Percentiles rank a stretch among this genome's conserved stretches.
Conservation (phyloP, 148 eudicot species). For the Euryodendron excelsum region DNA sequence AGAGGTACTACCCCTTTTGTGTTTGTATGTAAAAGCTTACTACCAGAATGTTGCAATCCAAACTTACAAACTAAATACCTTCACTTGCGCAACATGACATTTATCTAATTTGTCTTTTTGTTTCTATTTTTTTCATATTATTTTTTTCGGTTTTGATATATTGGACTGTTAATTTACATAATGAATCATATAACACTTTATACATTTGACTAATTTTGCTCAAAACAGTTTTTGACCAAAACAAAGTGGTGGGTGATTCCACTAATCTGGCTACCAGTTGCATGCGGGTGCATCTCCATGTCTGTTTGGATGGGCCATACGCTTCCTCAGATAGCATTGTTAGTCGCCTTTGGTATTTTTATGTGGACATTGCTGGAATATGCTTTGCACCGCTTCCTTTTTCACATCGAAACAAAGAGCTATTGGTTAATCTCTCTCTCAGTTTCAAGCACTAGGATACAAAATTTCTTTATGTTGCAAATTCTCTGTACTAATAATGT, state of each 20-base stretch:
- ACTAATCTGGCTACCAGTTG: constrained; percentile 87
- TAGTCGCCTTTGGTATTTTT: constrained; percentile 62
- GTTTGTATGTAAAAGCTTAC: neutral
- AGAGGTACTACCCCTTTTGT: constrained; percentile 58
- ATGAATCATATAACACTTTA: neutral
- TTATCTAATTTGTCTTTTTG: neutral
- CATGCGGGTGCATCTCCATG: constrained; percentile 48
- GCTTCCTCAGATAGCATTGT: constrained; percentile 40
- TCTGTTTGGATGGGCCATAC: constrained; percentile 58
- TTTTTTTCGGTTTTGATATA: neutral
- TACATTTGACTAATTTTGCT: constrained; percentile 8
- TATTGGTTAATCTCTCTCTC: constrained; percentile 89
- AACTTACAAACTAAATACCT: neutral
- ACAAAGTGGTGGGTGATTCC: constrained; percentile 89
- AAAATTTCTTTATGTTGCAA: neutral
- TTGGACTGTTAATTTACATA: neutral
- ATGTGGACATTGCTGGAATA: constrained; percentile 85
- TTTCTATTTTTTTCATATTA: too few relatives aligned
- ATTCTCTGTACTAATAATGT: neutral
- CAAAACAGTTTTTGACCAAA: constrained; percentile 69
- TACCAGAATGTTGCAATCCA: neutral
- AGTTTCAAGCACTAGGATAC: too few relatives aligned
- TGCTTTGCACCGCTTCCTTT: constrained; percentile 84
- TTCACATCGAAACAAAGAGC: constrained; percentile 82
- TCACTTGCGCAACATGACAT: neutral